These are phyloP conservation scores for Lactifluus subvellereus DNA, from an alignment of 768 basidiomycete genomes.

Conservation along the genomic window DNA sequence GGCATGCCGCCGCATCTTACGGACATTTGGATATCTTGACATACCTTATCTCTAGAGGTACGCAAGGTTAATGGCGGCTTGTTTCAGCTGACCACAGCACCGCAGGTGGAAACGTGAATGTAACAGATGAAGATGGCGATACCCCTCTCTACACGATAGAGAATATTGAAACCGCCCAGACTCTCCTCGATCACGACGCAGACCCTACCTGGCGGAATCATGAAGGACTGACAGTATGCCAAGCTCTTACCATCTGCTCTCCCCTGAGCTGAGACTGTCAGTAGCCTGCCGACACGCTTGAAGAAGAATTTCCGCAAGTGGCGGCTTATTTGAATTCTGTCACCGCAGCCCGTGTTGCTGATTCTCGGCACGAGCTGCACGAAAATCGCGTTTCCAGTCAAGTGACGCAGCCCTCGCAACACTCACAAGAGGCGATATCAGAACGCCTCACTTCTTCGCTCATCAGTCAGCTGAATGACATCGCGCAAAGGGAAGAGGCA, in stretches of 20 bases:
- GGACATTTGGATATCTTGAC: constrained; percentile 69
- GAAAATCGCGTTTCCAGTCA: constrained; percentile 8
- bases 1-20: constrained; percentile 94
- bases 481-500: constrained; percentile 54
- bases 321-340: constrained; percentile 51
- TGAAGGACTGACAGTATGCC: constrained; percentile 70
- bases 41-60: constrained; percentile 73
- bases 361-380: constrained; percentile 22
- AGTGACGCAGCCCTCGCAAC: constrained; percentile 46
- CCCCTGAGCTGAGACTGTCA: constrained; percentile 14
- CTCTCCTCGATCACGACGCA: constrained; percentile 76
- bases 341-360: constrained; percentile 26
- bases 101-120: constrained; percentile 80
- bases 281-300: constrained; percentile 65
- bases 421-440: constrained; percentile 62
- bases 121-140: constrained; percentile 82
- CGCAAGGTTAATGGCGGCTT: constrained; percentile 16
- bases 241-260: background rate
- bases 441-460: constrained; percentile 63
- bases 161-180: constrained; percentile 67
- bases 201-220: constrained; percentile 52
- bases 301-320: constrained; percentile 65
- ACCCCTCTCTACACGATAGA: constrained; percentile 92
- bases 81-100: background rate
- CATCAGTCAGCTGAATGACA: constrained; percentile 57